Base-by-base conservation (phyloP, 2,329 filamentous ascomycete genomes). In the Aspergillus fumigatus region DNA sequence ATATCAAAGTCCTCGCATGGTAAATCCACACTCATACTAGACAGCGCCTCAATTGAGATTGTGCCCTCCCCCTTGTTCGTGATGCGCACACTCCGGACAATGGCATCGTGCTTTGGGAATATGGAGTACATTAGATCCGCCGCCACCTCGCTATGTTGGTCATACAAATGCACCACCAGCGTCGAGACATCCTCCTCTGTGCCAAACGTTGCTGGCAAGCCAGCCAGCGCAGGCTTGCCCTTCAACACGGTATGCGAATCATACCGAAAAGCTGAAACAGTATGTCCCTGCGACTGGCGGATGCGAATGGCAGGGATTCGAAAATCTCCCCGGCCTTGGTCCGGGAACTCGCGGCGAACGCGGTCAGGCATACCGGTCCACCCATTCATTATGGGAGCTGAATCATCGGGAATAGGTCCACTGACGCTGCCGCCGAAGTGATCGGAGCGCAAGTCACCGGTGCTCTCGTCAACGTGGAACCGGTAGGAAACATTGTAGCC, bases 101-200 rank as follows among this genome's bases (percentile, higher is more conserved):
- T 77, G 11, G 85, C 83, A 63, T 87, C 83, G 61, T 84, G 80
- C 49, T 77, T 72, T 0, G 84, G 84, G 56, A 88, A 88, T 48
- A 88, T 76, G 0, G 84, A 88, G 65, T 88, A 88, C 0, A 77
- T 80, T 53, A 88, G 65, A 27, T 84, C 83, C 0, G 83, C 85
- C 0, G 77, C 80, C 3, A 88, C 76, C 17, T 80, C 75, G 43
- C 82, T 85, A 62, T 82, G 79, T 43, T 82, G 81, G 65, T 88
- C 85, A 59, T 81, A 81, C 49, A 88, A 64, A 52, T 79, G 79
- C 0, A 88, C 75, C 9, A 82, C 73, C 10, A 88, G 69, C 0
- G 85, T 88, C 5, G 82, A 79, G 0, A 85, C 85, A 52, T 87
- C 80, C 0, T 74, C 70, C 1, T 79, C 81, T 1, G 66, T 65